Percentiles rank a stretch among this genome's conserved stretches.
These are phyloP conservation scores for Nemania abortiva DNA, from an alignment of 2,329 filamentous ascomycete genomes.

Conservation along the genomic window DNA sequence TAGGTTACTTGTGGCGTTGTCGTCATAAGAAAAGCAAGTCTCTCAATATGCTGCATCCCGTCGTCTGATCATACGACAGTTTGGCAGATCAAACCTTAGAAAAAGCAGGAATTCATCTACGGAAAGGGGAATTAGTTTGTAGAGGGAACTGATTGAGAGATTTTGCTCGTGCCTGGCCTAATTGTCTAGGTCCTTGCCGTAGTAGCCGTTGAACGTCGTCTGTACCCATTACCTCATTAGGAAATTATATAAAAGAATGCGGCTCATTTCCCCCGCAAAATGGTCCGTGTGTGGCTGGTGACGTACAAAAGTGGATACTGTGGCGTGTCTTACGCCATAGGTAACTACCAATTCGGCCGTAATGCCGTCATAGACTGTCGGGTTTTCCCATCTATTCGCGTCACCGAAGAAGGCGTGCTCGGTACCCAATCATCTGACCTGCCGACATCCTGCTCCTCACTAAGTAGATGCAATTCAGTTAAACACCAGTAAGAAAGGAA, in stretches of 20 bases:
- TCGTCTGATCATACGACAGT: not conserved
- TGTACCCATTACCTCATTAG: conserved; percentile 25
- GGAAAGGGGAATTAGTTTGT: conserved; percentile 1
- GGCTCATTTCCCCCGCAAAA: conserved; percentile 28
- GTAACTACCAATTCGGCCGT: conserved; percentile 17
- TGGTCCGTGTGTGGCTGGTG: conserved; percentile 31
- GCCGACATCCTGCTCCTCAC: conserved; percentile 5
- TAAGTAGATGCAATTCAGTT: not conserved
- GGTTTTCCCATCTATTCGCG: conserved; percentile 23
- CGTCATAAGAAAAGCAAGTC: conserved; percentile 16
- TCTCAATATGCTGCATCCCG: not conserved
- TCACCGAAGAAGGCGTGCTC: conserved; percentile 14
- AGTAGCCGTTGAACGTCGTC: not conserved
- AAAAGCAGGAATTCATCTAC: not conserved
- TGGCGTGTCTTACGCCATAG: conserved; percentile 40
- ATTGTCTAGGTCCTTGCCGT: not conserved
- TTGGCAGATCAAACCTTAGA: not conserved
- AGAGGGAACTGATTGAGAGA: not conserved
- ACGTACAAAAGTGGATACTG: conserved; percentile 29
- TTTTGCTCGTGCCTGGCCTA: not conserved
- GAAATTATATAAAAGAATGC: conserved; percentile 22
- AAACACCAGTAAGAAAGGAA: not conserved
- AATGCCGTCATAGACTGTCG: conserved; percentile 48
- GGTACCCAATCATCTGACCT: conserved; percentile 14
- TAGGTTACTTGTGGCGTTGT: not conserved